Evolutionary conservation across 345 rosid species (phyloP).

Genomic region (Zanthoxylum bungeanum): DNA sequence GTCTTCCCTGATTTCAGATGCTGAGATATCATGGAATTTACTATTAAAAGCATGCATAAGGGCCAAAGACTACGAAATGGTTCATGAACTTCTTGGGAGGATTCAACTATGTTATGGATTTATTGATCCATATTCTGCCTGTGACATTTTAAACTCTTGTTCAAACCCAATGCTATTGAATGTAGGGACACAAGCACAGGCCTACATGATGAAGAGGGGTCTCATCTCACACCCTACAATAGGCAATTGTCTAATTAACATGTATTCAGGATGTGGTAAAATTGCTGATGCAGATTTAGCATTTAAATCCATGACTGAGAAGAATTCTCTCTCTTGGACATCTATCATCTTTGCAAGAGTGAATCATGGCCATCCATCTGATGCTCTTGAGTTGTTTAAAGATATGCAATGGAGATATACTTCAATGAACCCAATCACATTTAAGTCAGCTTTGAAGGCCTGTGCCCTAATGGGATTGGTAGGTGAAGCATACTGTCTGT

Average conservation of each 20-base stretch:
- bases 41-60: conserved; percentile 23
- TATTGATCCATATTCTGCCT: conserved; percentile 14
- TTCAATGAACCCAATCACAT: conserved; percentile 14
- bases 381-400: conserved; percentile 19
- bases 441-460: conserved; percentile 23
- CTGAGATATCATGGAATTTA: conserved; percentile 21
- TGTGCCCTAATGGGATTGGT: conserved; percentile 17
- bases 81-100: conserved; percentile 22
- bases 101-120: conserved; percentile 19
- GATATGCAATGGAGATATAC: conserved; percentile 18
- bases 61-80: conserved; percentile 21
- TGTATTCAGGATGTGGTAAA: conserved; percentile 20
- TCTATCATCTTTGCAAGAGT: conserved; percentile 27
- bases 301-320: conserved; percentile 15
- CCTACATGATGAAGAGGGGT: conserved; percentile 27
- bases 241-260: conserved; percentile 13
- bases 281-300: conserved; percentile 18
- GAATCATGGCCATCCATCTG: conserved; percentile 24
- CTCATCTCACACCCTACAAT: conserved; percentile 19
- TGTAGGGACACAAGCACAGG: conserved; percentile 27
- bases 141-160: conserved; percentile 20
- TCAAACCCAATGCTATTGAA: conserved; percentile 15
- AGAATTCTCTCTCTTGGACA: conserved; percentile 20
- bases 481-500: conserved; percentile 18
- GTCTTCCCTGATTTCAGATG: conserved; percentile 19